phyloP scores from a whole-genome alignment of 1,284 basidiomycete genomes.

The Cystobasidiaceae sp. region DNA sequence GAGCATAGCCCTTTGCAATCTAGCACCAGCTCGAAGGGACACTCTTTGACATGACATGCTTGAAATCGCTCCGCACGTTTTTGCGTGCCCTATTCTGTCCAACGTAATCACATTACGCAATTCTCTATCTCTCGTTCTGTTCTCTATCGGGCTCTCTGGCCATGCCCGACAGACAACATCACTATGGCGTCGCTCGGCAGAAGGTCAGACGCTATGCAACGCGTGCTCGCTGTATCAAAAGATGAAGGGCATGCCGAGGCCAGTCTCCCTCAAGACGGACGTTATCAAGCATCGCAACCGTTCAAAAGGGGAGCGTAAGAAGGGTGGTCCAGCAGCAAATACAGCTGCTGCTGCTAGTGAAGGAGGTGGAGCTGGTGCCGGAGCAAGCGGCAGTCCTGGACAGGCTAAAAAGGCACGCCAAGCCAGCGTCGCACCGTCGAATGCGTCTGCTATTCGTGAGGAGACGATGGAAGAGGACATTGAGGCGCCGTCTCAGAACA shows the following conservation, averaged over 20 bases:
- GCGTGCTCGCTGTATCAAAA: constrained; percentile 46
- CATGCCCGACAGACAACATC: constrained; percentile 40
- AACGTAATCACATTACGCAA: background rate
- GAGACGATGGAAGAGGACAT: background rate
- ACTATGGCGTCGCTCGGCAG: constrained; percentile 43
- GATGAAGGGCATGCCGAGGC: constrained; percentile 45
- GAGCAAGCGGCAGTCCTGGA: background rate
- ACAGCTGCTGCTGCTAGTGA: background rate
- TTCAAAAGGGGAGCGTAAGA: constrained; percentile 41
- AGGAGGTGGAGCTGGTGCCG: background rate
- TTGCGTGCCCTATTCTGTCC: background rate
- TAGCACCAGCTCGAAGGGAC: too few species aligned
- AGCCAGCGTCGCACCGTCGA: too few species aligned
- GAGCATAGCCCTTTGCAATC: background rate
- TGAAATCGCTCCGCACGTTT: background rate
- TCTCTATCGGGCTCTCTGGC: background rate
- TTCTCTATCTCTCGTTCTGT: background rate
- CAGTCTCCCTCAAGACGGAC: constrained; percentile 45
- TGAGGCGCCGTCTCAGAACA: background rate
- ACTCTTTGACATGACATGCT: too few species aligned
- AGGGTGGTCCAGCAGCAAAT: background rate
- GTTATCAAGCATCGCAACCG: constrained; percentile 45
- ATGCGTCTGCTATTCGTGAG: constrained; percentile 1
- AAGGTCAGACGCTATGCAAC: constrained; percentile 44
- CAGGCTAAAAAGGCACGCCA: too few species aligned